Conservation (phyloP, 2,329 filamentous ascomycete species). For the Talaromyces sp. region DNA sequence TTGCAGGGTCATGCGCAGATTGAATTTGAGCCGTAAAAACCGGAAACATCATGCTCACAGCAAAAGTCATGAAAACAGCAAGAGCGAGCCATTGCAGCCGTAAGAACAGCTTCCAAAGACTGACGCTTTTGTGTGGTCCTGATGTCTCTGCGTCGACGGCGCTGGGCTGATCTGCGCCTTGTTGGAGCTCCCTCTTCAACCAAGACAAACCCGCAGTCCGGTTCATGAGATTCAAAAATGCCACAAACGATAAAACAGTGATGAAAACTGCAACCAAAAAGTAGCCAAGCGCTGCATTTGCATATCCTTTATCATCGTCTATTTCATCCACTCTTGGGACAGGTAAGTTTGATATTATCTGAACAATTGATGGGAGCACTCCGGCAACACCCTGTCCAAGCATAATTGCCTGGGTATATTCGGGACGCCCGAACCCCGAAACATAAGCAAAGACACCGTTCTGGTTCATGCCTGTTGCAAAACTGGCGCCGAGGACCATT, state of each 20-base stretch:
- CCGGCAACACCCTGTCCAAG: conserved; percentile 87
- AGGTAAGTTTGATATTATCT: conserved; percentile 75
- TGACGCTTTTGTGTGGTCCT: conserved; percentile 42
- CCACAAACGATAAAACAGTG: conserved; percentile 62
- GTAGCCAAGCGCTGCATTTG: conserved; percentile 77
- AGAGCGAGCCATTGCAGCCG: conserved; percentile 74
- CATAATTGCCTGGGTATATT: conserved; percentile 97
- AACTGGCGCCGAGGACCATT: conserved; percentile 73
- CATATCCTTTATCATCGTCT: conserved; percentile 41
- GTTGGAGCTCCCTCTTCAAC: conserved; percentile 12
- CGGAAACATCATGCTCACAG: conserved; percentile 88
- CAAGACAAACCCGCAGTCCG: conserved; percentile 28
- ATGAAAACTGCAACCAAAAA: conserved; percentile 82
- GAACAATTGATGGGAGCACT: conserved; percentile 79
- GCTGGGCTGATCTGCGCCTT: neutral
- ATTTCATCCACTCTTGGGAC: conserved; percentile 38
- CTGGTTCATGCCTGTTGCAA: conserved; percentile 79
- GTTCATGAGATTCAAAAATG: conserved; percentile 68
- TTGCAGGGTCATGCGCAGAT: conserved; percentile 38
- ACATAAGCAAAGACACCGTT: conserved; percentile 94
- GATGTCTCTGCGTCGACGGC: neutral
- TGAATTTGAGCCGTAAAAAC: conserved; percentile 74
- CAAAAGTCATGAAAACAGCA: conserved; percentile 76
- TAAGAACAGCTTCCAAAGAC: conserved; percentile 61
- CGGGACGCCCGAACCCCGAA: conserved; percentile 72